Evolutionary conservation across 2,329 filamentous ascomycete species (phyloP).

Genomic region (Xylariaceae sp.): DNA sequence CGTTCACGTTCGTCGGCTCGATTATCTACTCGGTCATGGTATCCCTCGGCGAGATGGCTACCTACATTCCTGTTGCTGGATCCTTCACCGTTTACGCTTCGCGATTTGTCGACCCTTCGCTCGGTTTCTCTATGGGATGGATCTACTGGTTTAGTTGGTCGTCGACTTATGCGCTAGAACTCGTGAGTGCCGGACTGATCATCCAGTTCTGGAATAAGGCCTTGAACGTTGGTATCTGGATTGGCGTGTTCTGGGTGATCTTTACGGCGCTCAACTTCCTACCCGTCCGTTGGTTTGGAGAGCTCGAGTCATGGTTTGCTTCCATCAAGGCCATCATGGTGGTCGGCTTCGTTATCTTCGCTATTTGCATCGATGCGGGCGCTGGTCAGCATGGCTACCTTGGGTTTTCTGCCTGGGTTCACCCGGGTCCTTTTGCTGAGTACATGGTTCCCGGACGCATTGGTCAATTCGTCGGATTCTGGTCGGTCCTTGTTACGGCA

Average conservation of each 20-base stretch:
- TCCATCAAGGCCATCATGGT: constrained; percentile 73
- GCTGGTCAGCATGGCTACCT: constrained; percentile 64
- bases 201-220: constrained; percentile 66
- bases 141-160: constrained; percentile 77
- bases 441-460: constrained; percentile 50
- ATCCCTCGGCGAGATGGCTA: constrained; percentile 66
- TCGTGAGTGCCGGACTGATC: constrained; percentile 67
- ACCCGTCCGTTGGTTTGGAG: constrained; percentile 67
- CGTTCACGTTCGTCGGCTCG: constrained; percentile 63
- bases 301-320: constrained; percentile 74
- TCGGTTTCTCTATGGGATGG: constrained; percentile 77
- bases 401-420: constrained; percentile 66
- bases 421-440: constrained; percentile 62
- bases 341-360: constrained; percentile 70
- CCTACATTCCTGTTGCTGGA: constrained; percentile 70
- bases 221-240: constrained; percentile 65
- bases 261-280: constrained; percentile 66
- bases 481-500: constrained; percentile 62
- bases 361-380: constrained; percentile 68
- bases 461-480: constrained; percentile 64
- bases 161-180: constrained; percentile 66
- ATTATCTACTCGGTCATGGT: constrained; percentile 74
- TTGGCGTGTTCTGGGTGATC: constrained; percentile 65
- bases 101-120: constrained; percentile 62
- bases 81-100: constrained; percentile 72